Percentiles rank a stretch among this genome's conserved stretches.
These are phyloP conservation scores for Plantago lanceolata DNA, from an alignment of 305 asterid genomes.

Conservation along the genomic window DNA sequence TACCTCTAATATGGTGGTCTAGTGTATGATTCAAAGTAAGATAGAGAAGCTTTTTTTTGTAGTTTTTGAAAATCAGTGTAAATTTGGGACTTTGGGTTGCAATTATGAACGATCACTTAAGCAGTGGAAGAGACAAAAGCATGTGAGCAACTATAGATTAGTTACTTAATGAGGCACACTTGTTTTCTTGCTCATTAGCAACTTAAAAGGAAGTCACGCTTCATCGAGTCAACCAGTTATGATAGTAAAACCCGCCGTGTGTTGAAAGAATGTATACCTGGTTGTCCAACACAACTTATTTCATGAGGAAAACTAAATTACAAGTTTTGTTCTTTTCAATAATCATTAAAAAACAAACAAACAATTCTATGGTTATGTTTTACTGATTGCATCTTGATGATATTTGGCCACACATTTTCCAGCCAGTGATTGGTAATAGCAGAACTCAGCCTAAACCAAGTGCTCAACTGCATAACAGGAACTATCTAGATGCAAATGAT, in stretches of 20 bases:
- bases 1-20: background rate
- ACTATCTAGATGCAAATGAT: background rate
- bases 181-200: too few species aligned
- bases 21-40: background rate
- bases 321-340: background rate
- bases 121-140: too few species aligned
- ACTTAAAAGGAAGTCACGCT: too few species aligned
- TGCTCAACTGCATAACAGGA: background rate
- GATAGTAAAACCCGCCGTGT: background rate
- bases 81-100: too few species aligned
- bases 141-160: too few species aligned
- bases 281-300: background rate
- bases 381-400: background rate
- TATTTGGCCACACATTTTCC: background rate
- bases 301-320: background rate
- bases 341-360: background rate
- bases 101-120: too few species aligned
- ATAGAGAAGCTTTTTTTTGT: background rate
- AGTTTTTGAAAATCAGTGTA: too few species aligned
- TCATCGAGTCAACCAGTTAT: too few species aligned
- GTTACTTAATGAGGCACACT: too few species aligned
- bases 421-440: background rate
- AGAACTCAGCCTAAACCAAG: background rate
- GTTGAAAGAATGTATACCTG: background rate
- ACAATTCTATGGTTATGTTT: background rate